These are phyloP conservation scores for Vigna hirtella DNA, from an alignment of 306 rosid species.

Conservation along the genomic window DNA sequence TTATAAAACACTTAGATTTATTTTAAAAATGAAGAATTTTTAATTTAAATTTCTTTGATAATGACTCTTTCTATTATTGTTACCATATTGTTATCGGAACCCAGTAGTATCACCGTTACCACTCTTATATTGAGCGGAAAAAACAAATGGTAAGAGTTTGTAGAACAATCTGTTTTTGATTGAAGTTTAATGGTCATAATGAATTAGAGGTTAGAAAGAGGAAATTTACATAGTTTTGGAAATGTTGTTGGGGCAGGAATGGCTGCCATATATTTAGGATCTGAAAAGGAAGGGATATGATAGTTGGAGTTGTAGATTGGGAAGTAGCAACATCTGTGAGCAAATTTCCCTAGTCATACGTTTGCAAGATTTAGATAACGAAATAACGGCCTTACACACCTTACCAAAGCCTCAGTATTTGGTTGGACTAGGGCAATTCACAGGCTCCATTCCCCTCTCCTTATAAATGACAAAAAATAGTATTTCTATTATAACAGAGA, in stretches of 20 bases:
- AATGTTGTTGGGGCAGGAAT: background rate
- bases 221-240: background rate
- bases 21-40: no score
- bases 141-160: no score
- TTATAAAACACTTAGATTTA: no score
- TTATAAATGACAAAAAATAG: slow-evolving; percentile 1
- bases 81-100: no score
- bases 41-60: no score
- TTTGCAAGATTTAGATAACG: slow-evolving; percentile 39
- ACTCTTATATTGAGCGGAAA: background rate
- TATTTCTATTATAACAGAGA: background rate
- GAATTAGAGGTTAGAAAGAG: no score
- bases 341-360: slow-evolving; percentile 27
- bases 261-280: slow-evolving; percentile 13
- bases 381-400: slow-evolving; percentile 56
- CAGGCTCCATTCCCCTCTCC: background rate
- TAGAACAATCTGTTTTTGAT: no score
- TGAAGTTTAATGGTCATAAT: background rate
- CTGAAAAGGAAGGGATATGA: background rate
- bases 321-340: background rate
- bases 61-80: no score
- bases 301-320: background rate
- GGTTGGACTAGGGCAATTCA: slow-evolving; percentile 33
- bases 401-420: slow-evolving; percentile 35
- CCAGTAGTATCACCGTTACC: no score